Base-by-base conservation (phyloP, 352 stramenopile species). In the Globisporangium cederbergense region DNA sequence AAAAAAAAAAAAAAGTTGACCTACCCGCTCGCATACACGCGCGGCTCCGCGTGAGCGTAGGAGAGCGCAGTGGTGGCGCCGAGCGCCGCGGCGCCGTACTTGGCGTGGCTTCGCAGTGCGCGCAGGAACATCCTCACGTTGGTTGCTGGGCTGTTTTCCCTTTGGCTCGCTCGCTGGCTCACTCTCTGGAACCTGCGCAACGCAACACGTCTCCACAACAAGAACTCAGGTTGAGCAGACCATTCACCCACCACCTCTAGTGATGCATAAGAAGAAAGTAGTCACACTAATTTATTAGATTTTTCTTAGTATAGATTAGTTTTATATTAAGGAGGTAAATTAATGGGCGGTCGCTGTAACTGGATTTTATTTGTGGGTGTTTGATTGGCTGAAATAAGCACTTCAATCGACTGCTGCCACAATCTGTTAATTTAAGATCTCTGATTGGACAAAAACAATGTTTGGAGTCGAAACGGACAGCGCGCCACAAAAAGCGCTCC, bases 21-120 rank as follows among this genome's bases (percentile, higher is more conserved):
- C 18, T 68, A 93, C 83, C 83, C 83, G 62, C 83, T 91, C 4
- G 78, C 76, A 64, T 91, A 90, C 56, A 93, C 77, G 14, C 78
- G 81, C 65, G 79, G 73, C 62, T 93, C 83, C 0, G 75, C 65
- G 42, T 62, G 76, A 22, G 74, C 64, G 18, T 69, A 51, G 16
- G 68, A 72, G 14, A 79, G 60, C 18, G 76, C 49, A 49, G 81
- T 51, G 14, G 80, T 74, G 7, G 75, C 71, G 46, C 70, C 67
- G 18, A 88, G 60, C 30, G 66, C 72, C 57, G 70, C 78, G 40
- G 72, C 72, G 43, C 67, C 70, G 25, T 80, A 59, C 62, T 73
- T 77, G 16, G 50, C 60, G 58, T 78, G 73, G 53, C 64, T 70
- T 25, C 70, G 67, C 58, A 79, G 36, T 38, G 58, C 67, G 54